These are phyloP conservation scores for Microsporum audouinii DNA, from an alignment of 2,329 filamentous ascomycete genomes.

Conservation along the genomic window DNA sequence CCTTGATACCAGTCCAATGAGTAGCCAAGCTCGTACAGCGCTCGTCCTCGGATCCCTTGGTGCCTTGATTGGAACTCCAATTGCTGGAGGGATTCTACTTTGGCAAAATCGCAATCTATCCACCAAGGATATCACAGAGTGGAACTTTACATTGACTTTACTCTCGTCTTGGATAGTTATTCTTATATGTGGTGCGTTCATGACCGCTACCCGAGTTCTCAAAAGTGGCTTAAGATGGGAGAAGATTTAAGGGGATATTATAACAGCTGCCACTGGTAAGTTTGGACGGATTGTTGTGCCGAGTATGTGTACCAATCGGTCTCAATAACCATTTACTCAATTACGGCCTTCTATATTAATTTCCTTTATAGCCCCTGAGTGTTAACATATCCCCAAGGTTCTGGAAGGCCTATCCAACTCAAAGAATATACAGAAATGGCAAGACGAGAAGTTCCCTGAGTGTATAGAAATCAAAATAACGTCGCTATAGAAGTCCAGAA, in stretches of 20 bases:
- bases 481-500: too few species aligned
- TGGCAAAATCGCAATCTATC: constrained; percentile 35
- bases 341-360: not conserved
- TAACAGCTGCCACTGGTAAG: not conserved
- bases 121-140: not conserved
- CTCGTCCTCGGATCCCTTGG: constrained; percentile 34
- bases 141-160: not conserved
- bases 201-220: not conserved
- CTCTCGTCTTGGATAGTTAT: not conserved
- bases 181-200: not conserved
- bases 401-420: too few species aligned
- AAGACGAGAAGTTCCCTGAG: too few species aligned
- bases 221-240: not conserved
- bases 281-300: not conserved
- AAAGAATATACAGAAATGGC: too few species aligned
- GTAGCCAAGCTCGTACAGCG: not conserved
- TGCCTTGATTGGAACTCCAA: constrained; percentile 55
- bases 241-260: not conserved
- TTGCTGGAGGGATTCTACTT: constrained; percentile 48
- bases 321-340: not conserved
- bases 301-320: not conserved
- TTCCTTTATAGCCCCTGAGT: not conserved
- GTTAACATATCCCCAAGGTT: not conserved
- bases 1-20: not conserved
- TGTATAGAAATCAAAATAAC: too few species aligned